Evolutionary conservation across 352 stramenopile species (phyloP).

Genomic region (Phytophthora pini): DNA sequence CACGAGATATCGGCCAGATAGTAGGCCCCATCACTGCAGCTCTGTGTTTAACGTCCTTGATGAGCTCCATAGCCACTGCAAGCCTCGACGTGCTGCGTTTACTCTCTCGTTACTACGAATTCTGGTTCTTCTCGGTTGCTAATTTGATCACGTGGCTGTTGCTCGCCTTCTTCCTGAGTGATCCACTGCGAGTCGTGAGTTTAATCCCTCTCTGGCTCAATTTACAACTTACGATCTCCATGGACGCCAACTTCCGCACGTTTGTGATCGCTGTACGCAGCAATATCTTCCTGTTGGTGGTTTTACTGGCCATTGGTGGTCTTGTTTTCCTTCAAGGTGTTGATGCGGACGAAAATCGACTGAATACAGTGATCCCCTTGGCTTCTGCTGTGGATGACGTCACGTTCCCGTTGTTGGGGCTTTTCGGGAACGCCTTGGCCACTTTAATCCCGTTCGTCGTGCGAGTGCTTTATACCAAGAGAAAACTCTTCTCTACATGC

Average conservation of each 20-base stretch:
- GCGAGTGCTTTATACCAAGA: constrained; percentile 40
- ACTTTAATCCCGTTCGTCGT: constrained; percentile 48
- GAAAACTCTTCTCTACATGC: constrained; percentile 33
- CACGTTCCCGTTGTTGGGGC: constrained; percentile 35
- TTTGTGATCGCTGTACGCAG: constrained; percentile 33
- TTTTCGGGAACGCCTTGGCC: constrained; percentile 50
- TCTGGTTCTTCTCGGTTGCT: constrained; percentile 50
- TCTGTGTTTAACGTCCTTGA: constrained; percentile 18
- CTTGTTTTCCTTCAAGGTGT: constrained; percentile 33
- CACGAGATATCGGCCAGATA: constrained; percentile 15
- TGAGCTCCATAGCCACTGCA: constrained; percentile 33
- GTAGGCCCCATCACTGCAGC: constrained; percentile 11
- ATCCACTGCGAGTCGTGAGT: constrained; percentile 33
- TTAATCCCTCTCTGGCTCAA: constrained; percentile 32
- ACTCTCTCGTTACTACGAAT: constrained; percentile 40
- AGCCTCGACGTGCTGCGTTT: constrained; percentile 40
- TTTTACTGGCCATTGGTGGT: constrained; percentile 24
- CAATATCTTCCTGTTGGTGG: constrained; percentile 17
- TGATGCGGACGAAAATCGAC: constrained; percentile 23
- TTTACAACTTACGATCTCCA: constrained; percentile 29
- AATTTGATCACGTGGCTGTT: constrained; percentile 36
- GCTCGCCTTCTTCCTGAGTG: constrained; percentile 37
- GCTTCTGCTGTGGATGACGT: constrained; percentile 26
- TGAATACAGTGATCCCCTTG: constrained; percentile 7
- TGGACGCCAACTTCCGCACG: constrained; percentile 51